A percentile compares a stretch with the other conserved stretches of the same genome.
Conservation (phyloP, 148 eudicot species). For the Cornus florida region DNA sequence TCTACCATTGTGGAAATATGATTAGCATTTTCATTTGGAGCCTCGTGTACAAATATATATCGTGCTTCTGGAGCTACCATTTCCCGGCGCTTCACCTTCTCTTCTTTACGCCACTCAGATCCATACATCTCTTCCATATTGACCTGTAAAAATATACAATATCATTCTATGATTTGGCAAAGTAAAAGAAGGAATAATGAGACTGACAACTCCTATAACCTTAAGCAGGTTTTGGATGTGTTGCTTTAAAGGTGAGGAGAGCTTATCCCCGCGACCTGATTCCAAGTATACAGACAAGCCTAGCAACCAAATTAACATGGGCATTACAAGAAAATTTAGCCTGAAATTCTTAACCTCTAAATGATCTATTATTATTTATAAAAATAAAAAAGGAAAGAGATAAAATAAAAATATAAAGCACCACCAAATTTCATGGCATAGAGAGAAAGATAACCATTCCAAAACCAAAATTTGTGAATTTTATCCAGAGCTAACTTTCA, state of each 20-base stretch:
- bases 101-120: slow-evolving; percentile 77
- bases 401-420: background rate
- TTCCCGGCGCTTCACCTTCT: slow-evolving; percentile 78
- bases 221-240: slow-evolving; percentile 66
- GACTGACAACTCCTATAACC: slow-evolving; percentile 33
- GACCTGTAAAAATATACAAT: slow-evolving; percentile 31
- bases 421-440: background rate
- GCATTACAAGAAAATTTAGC: background rate
- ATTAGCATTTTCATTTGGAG: slow-evolving; percentile 19
- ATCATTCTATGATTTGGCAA: background rate
- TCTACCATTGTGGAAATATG: slow-evolving; percentile 9
- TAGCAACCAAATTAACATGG: slow-evolving; percentile 18
- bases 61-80: slow-evolving; percentile 83
- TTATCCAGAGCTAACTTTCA: background rate
- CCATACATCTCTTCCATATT: slow-evolving; percentile 90
- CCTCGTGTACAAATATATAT: slow-evolving; percentile 69
- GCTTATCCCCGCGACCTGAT: slow-evolving; percentile 63
- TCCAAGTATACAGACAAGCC: slow-evolving; percentile 62
- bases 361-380: background rate
- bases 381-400: background rate
- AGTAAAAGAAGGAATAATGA: background rate
- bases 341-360: background rate
- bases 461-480: background rate
- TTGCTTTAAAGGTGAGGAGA: slow-evolving; percentile 58
- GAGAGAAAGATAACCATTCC: background rate